Percentiles rank a stretch among this genome's conserved stretches.
Conservation (phyloP, 2,329 filamentous ascomycete species). For the Xylaria arbuscula region DNA sequence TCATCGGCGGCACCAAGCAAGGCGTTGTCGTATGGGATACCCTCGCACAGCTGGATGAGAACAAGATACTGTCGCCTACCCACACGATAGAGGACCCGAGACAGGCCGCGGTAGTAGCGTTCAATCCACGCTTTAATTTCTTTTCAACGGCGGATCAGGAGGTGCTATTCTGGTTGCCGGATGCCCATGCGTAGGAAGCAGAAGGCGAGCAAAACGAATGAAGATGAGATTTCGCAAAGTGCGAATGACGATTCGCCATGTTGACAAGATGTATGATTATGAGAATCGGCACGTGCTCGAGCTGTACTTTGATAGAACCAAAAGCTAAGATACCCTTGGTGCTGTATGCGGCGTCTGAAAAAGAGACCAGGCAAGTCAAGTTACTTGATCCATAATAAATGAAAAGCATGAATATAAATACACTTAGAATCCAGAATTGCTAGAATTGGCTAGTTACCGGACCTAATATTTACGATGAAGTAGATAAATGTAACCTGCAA, state of each 20-base stretch:
- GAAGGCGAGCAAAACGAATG: slow-evolving; percentile 7
- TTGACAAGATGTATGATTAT: slow-evolving; percentile 29
- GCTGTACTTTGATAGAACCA: slow-evolving; percentile 28
- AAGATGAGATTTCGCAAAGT: slow-evolving; percentile 7
- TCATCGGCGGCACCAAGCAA: slow-evolving; percentile 80
- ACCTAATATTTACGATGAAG: not conserved
- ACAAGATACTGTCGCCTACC: slow-evolving; percentile 70
- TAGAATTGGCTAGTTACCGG: not conserved
- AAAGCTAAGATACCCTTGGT: slow-evolving; percentile 33
- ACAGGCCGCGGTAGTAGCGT: slow-evolving; percentile 80
- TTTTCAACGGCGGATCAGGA: slow-evolving; percentile 91
- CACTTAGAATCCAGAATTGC: not conserved
- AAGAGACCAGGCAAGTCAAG: not conserved
- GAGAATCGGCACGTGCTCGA: slow-evolving; percentile 19
- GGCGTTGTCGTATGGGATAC: slow-evolving; percentile 91
- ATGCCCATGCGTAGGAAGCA: slow-evolving; percentile 63
- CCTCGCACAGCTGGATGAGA: slow-evolving; percentile 64
- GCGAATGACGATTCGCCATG: slow-evolving; percentile 1
- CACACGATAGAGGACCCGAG: slow-evolving; percentile 73
- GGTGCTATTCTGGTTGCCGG: slow-evolving; percentile 80
- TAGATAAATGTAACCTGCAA: not conserved
- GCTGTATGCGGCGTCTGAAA: slow-evolving; percentile 20
- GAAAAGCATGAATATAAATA: not conserved
- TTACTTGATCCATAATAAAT: not conserved
- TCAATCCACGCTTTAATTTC: slow-evolving; percentile 93